Evolutionary conservation across 495 filamentous ascomycete species (phyloP), one percentile per base, ranked within the genome.

Genomic region (Melanomma pulvis-pyrius): DNA sequence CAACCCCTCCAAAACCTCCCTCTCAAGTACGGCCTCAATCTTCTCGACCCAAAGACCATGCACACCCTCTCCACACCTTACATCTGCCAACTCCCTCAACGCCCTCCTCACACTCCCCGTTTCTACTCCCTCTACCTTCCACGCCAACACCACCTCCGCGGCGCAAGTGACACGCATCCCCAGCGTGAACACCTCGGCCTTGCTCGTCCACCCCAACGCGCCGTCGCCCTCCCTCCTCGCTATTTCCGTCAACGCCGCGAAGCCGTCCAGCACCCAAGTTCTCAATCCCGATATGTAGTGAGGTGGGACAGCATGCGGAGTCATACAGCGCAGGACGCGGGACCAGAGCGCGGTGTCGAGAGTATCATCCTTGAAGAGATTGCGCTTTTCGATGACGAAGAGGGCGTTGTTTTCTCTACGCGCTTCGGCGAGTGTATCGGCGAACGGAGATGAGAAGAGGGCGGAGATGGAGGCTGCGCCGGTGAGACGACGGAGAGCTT

Each of bases 371-470:
- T 94, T 80, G 73, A 89, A 97, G 0, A 97, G 79, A 63, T 98
- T 98, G 67, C 93, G 91, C 69, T 94, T 92, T 77, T 98, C 94
- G 69, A 90, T 82, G 15, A 85, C 86, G 71, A 98, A 98, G 0
- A 98, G 79, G 1, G 89, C 82, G 29, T 84, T 87, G 70, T 91
- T 87, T 51, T 88, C 86, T 52, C 83, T 81, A 46, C 83, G 71
- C 24, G 84, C 82, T 24, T 81, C 70, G 0, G 71, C 65, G 15
- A 93, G 73, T 19, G 80, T 75, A 0, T 74, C 68, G 2, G 76
- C 75, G 0, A 89, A 82, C 0, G 83, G 17, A 1, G 2, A 17
- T 9, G 46, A 15, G 34, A 66, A 63, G 1, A 69, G 34, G 0
- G 19, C 1, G 11, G 11, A 5, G 6, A 22, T 21, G 0, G 25